Evolutionary conservation across 2,329 filamentous ascomycete genomes (phyloP).

Genomic region (Arthroderma sp.): DNA sequence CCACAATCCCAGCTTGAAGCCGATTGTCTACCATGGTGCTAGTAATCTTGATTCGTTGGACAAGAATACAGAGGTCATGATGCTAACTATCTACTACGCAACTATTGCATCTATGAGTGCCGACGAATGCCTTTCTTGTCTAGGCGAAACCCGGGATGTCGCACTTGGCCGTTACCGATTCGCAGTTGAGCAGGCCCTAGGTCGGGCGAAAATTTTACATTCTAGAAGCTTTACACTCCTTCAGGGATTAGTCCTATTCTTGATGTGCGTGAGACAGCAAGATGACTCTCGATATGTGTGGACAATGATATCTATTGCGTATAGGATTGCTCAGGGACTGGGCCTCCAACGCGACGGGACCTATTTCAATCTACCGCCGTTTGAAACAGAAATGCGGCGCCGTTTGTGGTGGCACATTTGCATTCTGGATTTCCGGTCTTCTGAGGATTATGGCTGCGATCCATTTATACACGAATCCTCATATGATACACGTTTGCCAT

Average conservation of each 20-base stretch:
- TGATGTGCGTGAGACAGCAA: conserved; percentile 39
- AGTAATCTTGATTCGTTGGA: conserved; percentile 40
- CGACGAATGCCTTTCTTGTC: conserved; percentile 32
- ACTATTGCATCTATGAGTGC: conserved; percentile 36
- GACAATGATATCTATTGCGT: conserved; percentile 32
- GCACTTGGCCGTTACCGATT: conserved; percentile 48
- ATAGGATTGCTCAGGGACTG: conserved; percentile 35
- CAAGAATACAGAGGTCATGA: conserved; percentile 44
- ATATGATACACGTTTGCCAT: conserved; percentile 39
- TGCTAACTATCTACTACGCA: conserved; percentile 53
- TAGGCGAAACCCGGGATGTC: conserved; percentile 42
- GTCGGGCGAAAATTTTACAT: conserved; percentile 50
- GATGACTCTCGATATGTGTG: conserved; percentile 34
- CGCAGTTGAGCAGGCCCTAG: conserved; percentile 51
- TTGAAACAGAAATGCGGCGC: conserved; percentile 42
- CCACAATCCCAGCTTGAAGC: conserved; percentile 44
- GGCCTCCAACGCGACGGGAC: conserved; percentile 43
- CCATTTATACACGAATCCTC: conserved; percentile 32
- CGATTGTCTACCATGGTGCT: conserved; percentile 40
- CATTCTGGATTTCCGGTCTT: conserved; percentile 37
- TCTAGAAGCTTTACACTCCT: conserved; percentile 51
- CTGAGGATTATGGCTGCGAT: conserved; percentile 41
- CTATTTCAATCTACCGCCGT: conserved; percentile 36
- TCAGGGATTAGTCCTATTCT: conserved; percentile 51
- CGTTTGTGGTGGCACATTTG: conserved; percentile 42